Base-by-base conservation (phyloP, 1,139 yeast genomes). In the Blastobotrys petasosporus region DNA sequence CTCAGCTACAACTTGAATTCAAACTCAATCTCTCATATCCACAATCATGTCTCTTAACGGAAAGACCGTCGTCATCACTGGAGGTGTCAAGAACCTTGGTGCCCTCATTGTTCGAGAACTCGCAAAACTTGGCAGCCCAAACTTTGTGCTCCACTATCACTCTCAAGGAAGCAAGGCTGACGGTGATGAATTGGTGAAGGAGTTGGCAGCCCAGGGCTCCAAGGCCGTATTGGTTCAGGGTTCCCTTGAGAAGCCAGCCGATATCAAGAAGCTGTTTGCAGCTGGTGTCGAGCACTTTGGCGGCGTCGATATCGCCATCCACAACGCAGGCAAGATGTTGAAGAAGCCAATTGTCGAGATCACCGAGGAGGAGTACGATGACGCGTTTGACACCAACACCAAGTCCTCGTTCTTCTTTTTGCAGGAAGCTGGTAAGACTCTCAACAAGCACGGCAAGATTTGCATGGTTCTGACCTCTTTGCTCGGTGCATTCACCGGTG, bases 31-130 rank as follows among this genome's bases (percentile, higher is more conserved):
- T n/a, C 25, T 20, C 25, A 20, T 4, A 4, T 20, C 25, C n/a
- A 15, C 17, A 32, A 32, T 10, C 3, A 39, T 39, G 42, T 43
- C 46, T 2, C 30, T 43, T n/a, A 12, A 36, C 32, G 82, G 80
- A 39, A 77, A 80, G 62, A 69, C 73, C 40, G 79, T 79, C 16
- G 52, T 81, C 41, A 73, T 81, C 56, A 72, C 85, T 11, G 86
- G 85, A 40, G 86, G 85, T 42, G 76, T 75, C 56, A 80, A 80
- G 66, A 80, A 80, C 62, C 70, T 81, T 49, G 86, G 86, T 41
- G 79, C 70, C 23, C 66, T 67, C 45, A 76, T 81, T 31, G 80
- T 81, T n/a, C 61, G 60, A 33, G 82, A 77, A 47, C 68, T 80
- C 40, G 85, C 84, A 8, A 54, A 61, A 20, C 64, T 66, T 29